Conservation (phyloP, 306 rosid genomes). For the Ormosia emarginata region DNA sequence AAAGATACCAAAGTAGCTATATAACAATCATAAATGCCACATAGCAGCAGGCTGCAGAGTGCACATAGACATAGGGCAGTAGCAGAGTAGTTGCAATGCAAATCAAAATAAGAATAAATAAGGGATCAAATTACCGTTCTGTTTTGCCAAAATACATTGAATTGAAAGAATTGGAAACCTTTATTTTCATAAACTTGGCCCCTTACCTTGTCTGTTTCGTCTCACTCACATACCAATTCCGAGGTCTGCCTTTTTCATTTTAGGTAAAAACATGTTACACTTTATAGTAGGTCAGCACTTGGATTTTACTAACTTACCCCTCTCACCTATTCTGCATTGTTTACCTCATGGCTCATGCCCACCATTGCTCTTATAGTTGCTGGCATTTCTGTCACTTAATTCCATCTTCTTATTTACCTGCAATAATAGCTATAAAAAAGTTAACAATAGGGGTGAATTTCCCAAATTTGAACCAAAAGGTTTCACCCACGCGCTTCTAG, state of each 20-base stretch:
- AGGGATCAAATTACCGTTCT: slow-evolving; percentile 7
- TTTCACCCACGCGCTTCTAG: background rate
- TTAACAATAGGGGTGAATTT: background rate
- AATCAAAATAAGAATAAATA: slow-evolving; percentile 31
- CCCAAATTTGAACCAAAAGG: background rate
- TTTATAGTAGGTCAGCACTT: background rate
- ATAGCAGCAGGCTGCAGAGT: background rate
- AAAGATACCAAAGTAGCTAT: too few relatives aligned
- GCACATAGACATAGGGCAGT: slow-evolving; percentile 15
- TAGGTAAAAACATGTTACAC: slow-evolving; percentile 25
- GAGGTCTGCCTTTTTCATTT: slow-evolving; percentile 13
- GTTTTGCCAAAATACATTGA: background rate
- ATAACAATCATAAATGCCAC: background rate
- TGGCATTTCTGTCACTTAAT: background rate
- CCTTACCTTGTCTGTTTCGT: slow-evolving; percentile 23
- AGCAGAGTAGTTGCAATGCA: slow-evolving; percentile 18
- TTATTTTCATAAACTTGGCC: slow-evolving; percentile 23
- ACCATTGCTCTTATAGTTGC: background rate
- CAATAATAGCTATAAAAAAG: background rate
- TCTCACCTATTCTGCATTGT: background rate
- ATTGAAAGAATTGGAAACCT: background rate
- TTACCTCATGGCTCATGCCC: background rate
- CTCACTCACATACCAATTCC: slow-evolving; percentile 28
- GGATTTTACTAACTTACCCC: background rate
- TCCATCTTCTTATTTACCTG: background rate